Evolutionary conservation across 257 asterid genomes (phyloP), one percentile per base, ranked within the genome.

Genomic region (Nicotiana noctiflora): DNA sequence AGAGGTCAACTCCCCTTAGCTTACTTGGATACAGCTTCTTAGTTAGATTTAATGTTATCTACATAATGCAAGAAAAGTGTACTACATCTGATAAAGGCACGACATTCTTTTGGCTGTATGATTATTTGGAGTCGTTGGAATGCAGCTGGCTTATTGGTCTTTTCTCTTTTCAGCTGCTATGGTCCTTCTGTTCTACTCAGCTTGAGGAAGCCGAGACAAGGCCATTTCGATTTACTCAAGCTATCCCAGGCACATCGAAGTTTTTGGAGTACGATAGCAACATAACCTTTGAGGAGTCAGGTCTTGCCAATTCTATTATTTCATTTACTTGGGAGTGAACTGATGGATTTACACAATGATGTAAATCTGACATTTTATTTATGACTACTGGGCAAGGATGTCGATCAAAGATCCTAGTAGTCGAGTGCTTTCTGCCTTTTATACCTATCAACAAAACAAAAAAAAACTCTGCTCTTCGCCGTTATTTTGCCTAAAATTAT

Each of bases 251-350:
- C 8, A 90, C 91, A 34, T 63, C 91, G 4, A 91, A 60, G 81
- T 81, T 86, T 9, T 83, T 92, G 89, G 93, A 92, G 82, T 90
- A 81, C 11, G 83, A 84, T n/a, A 79, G 8, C 64, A 55, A 72
- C 32, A 81, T 88, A 34, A 94, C 92, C 31, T 90, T 92, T 44
- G 95, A 88, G 87, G 91, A 89, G 32, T 90, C 96, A 0, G 97
- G 97, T 65, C 90, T 94, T 78, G 97, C 93, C 90, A 94, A 94
- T 88, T 88, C 97, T 2, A 94, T 94, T 94, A 78, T 94, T 80
- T 93, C 96, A 1, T 88, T 93, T 60, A 85, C 96, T 7, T 94
- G 98, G 98, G 94, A 86, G 65, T 91, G 92, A 89, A 17, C 40
- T 21, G 44, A 63, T 8, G 59, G 19, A 11, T 27, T 34, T 23